Evolutionary conservation across 2,329 filamentous ascomycete species (phyloP), one percentile per base, ranked within the genome.

Genomic region (Xylariaceae sp.): DNA sequence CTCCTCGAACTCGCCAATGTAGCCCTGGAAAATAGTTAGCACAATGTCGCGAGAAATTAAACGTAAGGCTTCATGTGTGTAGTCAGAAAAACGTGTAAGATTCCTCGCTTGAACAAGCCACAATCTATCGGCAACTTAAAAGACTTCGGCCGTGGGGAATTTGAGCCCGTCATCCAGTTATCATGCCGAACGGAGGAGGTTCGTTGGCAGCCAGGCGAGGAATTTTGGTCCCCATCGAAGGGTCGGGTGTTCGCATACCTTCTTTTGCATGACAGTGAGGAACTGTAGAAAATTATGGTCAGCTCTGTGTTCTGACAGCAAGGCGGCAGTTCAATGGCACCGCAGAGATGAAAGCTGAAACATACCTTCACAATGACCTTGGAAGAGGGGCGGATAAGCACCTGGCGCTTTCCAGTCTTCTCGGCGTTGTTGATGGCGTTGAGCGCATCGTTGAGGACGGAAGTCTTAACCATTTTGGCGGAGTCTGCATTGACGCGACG

Each of bases 391-490:
- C 91, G 87, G 84, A 99, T 96, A 76, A 99, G 74, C 74, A 97
- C 94, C 83, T 99, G 94, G 74, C 94, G 91, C 88, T 97, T 97
- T 81, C 94, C 94, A 70, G 89, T 83, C 88, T 99, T 97, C 86
- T 99, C 95, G 84, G 94, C 94, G 79, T 99, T 99, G 91, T 99
- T 99, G 88, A 99, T 97, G 83, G 86, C 83, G 78, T 96, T 96
- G 73, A 96, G 88, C 75, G 89, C 91, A 87, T 99, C 94, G 85
- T 97, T 95, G 79, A 99, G 91, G 73, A 97, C 94, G 76, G 91
- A 96, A 73, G 94, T 97, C 83, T 89, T 91, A 80, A 96, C 91
- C 92, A 99, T 99, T 75, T 88, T 96, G 85, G 75, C 85, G 84
- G 81, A 85, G 82, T 85, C 83, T 86, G 73, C 71, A 71, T 48